Evolutionary conservation across 768 basidiomycete species (phyloP).

Genomic region (Phanerodontia chrysosporium): DNA sequence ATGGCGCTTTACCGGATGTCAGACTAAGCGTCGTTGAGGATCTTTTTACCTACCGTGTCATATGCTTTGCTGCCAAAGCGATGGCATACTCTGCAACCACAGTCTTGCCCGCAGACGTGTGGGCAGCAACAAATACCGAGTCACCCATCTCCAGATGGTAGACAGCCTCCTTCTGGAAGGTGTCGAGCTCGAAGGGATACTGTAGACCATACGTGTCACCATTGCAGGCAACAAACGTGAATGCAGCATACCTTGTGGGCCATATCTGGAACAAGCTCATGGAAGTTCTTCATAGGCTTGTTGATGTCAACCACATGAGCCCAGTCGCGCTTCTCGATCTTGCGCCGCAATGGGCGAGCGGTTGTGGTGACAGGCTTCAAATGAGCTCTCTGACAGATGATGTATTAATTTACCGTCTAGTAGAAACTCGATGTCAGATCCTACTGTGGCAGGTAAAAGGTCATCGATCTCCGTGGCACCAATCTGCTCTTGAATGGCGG

Average conservation of each 20-base stretch:
- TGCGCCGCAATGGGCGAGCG: constrained; percentile 38
- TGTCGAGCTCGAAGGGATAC: constrained; percentile 99
- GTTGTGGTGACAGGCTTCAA: constrained; percentile 48
- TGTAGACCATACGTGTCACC: constrained; percentile 24
- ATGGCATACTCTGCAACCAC: constrained; percentile 99
- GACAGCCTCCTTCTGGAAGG: constrained; percentile 97
- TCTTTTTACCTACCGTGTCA: constrained; percentile 74
- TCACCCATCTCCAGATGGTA: constrained; percentile 97
- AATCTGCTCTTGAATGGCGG: background rate
- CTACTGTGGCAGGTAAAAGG: constrained; percentile 46
- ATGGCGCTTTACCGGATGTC: constrained; percentile 62
- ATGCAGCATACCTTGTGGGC: constrained; percentile 69
- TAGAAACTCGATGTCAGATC: background rate
- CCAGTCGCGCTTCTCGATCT: constrained; percentile 87
- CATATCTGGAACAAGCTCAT: constrained; percentile 93
- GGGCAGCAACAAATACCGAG: constrained; percentile 98
- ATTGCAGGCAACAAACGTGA: background rate
- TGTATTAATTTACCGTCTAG: background rate
- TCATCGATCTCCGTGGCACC: constrained; percentile 62
- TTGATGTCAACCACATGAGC: constrained; percentile 96
- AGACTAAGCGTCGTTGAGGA: background rate
- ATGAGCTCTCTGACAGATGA: constrained; percentile 44
- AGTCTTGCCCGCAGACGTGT: constrained; percentile 99
- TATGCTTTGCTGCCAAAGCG: constrained; percentile 92
- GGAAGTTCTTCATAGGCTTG: constrained; percentile 83